Evolutionary conservation across 2,329 filamentous ascomycete species (phyloP).

Genomic region (Hypoxylon sp.): DNA sequence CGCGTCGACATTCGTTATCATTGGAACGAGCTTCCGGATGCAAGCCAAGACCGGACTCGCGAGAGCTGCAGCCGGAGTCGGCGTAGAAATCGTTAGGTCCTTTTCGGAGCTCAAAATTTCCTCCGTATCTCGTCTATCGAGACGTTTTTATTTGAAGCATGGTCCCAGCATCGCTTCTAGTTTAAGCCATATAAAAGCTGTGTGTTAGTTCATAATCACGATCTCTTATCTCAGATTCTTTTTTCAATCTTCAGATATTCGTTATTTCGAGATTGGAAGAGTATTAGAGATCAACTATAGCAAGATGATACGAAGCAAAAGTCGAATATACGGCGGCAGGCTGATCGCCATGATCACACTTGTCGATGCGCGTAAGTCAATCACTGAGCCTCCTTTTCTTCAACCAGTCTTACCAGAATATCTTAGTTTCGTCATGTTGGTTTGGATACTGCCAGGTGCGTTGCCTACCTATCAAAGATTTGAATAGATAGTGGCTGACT

Average conservation of each 20-base stretch:
- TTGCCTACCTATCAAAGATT: slow-evolving; percentile 28
- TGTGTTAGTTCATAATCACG: neutral
- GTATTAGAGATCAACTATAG: neutral
- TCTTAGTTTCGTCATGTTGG: slow-evolving; percentile 52
- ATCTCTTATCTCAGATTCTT: no score
- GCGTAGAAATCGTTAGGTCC: slow-evolving; percentile 11
- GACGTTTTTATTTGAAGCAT: neutral
- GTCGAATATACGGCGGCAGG: slow-evolving; percentile 32
- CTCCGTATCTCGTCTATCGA: slow-evolving; percentile 2
- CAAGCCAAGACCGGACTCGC: slow-evolving; percentile 44
- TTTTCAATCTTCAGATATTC: neutral
- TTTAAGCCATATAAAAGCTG: neutral
- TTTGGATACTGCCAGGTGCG: slow-evolving; percentile 54
- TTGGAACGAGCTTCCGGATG: slow-evolving; percentile 30
- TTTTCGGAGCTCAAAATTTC: slow-evolving; percentile 19
- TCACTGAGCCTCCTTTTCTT: slow-evolving; percentile 42
- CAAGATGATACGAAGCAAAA: slow-evolving; percentile 40
- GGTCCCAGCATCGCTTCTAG: neutral
- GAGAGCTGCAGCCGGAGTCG: slow-evolving; percentile 41
- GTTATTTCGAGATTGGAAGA: neutral
- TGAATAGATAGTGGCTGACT: slow-evolving; percentile 4
- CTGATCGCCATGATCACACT: slow-evolving; percentile 53
- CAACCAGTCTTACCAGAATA: neutral
- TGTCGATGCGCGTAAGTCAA: slow-evolving; percentile 53
- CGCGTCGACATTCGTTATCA: slow-evolving; percentile 21